Evolutionary conservation across 1,284 basidiomycete genomes (phyloP).

Genomic region (Stygiomarasmius scandens): DNA sequence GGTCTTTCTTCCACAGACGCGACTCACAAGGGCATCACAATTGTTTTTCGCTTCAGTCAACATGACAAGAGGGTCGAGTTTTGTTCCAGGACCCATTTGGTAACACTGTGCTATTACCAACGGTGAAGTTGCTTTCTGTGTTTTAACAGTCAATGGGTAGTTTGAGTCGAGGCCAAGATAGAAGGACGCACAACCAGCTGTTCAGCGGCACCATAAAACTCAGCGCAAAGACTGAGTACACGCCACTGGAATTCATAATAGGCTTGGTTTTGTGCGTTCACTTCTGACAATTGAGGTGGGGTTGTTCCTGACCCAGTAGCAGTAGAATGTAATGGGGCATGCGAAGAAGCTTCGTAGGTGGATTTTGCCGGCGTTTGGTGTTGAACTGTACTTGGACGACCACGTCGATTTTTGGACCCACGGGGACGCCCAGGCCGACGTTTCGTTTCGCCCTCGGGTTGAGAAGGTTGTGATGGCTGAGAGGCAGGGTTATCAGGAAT

Average conservation of each 20-base stretch:
- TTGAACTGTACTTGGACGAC: conserved; percentile 19
- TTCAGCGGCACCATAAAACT: conserved; percentile 82
- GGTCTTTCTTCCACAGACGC: conserved; percentile 1
- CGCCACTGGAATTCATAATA: conserved; percentile 87
- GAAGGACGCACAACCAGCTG: conserved; percentile 69
- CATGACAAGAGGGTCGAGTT: conserved; percentile 73
- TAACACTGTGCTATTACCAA: conserved; percentile 79
- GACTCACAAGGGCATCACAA: conserved; percentile 71
- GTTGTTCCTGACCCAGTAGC: conserved; percentile 30
- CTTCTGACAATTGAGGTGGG: conserved; percentile 49
- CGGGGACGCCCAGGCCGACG: conserved; percentile 73
- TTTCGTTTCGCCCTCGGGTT: conserved; percentile 42
- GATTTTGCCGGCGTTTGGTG: conserved; percentile 16
- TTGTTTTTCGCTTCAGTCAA: conserved; percentile 74
- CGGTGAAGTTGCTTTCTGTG: conserved; percentile 72
- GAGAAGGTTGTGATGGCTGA: conserved; percentile 6
- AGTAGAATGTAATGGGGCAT: conserved; percentile 28
- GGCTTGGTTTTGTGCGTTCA: conserved; percentile 68
- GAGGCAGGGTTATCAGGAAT: neutral
- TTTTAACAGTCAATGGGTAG: neutral
- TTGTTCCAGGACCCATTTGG: conserved; percentile 65
- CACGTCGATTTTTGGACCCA: conserved; percentile 63
- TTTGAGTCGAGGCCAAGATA: conserved; percentile 9
- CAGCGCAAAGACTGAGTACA: conserved; percentile 75
- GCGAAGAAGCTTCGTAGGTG: conserved; percentile 29